Percentiles rank a stretch among this genome's conserved stretches.
phyloP scores from a whole-genome alignment of 441 rosid genomes.

The Adansonia gregorii region DNA sequence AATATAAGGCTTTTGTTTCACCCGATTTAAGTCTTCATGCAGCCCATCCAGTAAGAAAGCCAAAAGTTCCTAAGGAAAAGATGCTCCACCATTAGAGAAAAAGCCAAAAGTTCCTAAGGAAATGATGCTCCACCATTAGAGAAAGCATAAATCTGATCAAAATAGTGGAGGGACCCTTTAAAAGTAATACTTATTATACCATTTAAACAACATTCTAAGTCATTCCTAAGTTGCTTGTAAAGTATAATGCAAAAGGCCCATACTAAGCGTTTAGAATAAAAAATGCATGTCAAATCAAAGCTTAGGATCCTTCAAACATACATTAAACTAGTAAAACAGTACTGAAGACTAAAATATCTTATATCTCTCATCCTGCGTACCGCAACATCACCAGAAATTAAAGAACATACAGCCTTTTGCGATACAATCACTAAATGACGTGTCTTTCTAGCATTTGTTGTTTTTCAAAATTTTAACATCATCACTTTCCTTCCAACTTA shows the following conservation, averaged over 20 bases:
- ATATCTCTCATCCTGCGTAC: not conserved
- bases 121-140: not conserved
- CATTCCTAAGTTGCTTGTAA: not conserved
- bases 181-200: not conserved
- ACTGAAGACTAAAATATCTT: not conserved
- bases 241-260: not conserved
- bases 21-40: conserved; percentile 77
- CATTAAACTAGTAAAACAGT: not conserved
- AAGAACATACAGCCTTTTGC: not conserved
- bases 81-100: conserved; percentile 20
- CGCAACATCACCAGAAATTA: not conserved
- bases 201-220: not conserved
- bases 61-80: conserved; percentile 58
- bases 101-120: conserved; percentile 67
- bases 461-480: not conserved
- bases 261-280: not conserved
- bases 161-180: not conserved
- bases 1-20: conserved; percentile 63
- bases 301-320: not conserved
- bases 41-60: conserved; percentile 74
- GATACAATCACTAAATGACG: not conserved
- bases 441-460: not conserved
- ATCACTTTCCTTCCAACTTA: conserved; percentile 10
- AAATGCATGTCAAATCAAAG: not conserved
- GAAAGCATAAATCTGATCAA: conserved; percentile 6